Conservation (phyloP, 257 asterid genomes). For the Fraxinus quadrangulata region DNA sequence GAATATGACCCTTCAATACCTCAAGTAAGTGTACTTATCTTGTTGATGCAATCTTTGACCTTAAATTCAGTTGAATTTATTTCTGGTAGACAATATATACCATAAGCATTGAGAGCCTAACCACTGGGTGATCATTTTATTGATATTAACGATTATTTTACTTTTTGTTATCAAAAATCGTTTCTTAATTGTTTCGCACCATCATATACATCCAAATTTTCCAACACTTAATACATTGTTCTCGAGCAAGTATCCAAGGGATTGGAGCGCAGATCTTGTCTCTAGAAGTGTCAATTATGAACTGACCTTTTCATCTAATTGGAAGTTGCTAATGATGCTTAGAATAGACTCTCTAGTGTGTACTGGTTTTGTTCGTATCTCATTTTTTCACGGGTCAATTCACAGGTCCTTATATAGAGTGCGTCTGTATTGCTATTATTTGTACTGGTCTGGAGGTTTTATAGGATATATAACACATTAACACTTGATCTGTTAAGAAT, state of each 20-base stretch:
- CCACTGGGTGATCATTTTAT: neutral
- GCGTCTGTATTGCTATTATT: no score
- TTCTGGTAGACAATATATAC: neutral
- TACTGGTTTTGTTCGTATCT: neutral
- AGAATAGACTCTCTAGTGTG: neutral
- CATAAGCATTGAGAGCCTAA: neutral
- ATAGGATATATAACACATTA: no score
- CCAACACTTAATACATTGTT: neutral
- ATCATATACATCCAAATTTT: neutral
- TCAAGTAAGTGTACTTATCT: conserved; percentile 49
- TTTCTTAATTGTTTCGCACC: neutral
- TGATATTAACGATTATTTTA: neutral
- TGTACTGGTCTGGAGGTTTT: neutral
- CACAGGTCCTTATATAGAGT: neutral
- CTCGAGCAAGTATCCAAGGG: neutral
- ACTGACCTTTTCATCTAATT: no score
- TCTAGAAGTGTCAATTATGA: neutral
- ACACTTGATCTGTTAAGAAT: no score
- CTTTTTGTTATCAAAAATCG: neutral
- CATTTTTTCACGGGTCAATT: neutral
- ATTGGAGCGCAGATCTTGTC: neutral
- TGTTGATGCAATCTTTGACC: neutral
- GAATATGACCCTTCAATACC: conserved; percentile 91
- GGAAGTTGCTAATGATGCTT: no score
- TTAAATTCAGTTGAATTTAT: neutral